These are phyloP conservation scores for Leishmania mexicana DNA, from an alignment of 208 protist genomes.

Conservation along the genomic window DNA sequence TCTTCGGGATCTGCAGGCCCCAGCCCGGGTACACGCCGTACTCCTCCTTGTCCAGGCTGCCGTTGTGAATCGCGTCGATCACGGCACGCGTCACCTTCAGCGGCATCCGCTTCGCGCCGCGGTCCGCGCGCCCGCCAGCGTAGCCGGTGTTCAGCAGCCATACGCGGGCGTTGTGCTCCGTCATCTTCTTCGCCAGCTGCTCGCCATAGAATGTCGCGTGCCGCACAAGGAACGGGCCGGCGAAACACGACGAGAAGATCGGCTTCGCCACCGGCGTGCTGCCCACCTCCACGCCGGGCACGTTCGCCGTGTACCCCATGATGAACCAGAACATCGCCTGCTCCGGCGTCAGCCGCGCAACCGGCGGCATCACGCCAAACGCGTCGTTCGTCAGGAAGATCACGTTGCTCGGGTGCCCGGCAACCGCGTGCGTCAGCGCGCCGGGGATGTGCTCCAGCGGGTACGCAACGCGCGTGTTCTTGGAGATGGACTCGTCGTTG, in stretches of 20 bases:
- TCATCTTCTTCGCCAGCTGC: conserved; percentile 95
- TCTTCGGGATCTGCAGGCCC: conserved; percentile 89
- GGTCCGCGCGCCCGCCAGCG: conserved; percentile 83
- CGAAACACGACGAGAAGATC: conserved; percentile 96
- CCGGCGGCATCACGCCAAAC: conserved; percentile 97
- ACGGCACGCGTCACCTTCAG: conserved; percentile 95
- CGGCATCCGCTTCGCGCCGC: conserved; percentile 89
- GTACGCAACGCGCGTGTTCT: conserved; percentile 97
- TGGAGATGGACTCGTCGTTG: conserved; percentile 92
- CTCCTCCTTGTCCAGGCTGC: conserved; percentile 76
- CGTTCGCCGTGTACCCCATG: conserved; percentile 94
- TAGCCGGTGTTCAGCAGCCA: conserved; percentile 98
- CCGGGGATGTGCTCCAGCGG: conserved; percentile 95
- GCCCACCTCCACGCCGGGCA: conserved; percentile 94
- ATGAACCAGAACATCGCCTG: conserved; percentile 97
- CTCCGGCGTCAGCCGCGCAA: conserved; percentile 87
- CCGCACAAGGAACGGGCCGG: conserved; percentile 95
- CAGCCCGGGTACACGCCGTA: conserved; percentile 86
- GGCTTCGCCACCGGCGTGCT: conserved; percentile 89
- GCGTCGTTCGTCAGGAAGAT: conserved; percentile 98
- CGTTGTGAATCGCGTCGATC: conserved; percentile 96
- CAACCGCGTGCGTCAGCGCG: conserved; percentile 74
- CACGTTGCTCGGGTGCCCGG: conserved; percentile 94
- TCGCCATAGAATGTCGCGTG: conserved; percentile 96
- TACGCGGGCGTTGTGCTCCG: conserved; percentile 73